A percentile compares a stretch with the other conserved stretches of the same genome.
Conservation (phyloP, 2,329 filamentous ascomycete genomes). For the Trematosphaeria pertusa region DNA sequence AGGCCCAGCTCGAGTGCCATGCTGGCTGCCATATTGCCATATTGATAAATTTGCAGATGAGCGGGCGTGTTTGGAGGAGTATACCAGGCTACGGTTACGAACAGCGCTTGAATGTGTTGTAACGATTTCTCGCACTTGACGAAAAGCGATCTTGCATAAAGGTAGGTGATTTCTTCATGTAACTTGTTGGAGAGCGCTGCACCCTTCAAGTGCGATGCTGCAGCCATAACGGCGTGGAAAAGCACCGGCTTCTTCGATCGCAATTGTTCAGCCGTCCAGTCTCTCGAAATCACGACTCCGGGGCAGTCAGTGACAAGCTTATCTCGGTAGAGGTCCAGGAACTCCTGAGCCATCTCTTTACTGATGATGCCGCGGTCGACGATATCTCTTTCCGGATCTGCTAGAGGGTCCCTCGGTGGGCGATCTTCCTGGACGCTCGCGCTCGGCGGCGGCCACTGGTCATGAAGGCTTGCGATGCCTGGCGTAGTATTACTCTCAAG, state of each 20-base stretch:
- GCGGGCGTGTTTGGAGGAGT: slow-evolving; percentile 41
- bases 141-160: slow-evolving; percentile 42
- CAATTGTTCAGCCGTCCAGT: slow-evolving; percentile 41
- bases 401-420: slow-evolving; percentile 29
- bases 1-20: slow-evolving; percentile 47
- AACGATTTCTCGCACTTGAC: slow-evolving; percentile 47
- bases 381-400: slow-evolving; percentile 38
- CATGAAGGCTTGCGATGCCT: slow-evolving; percentile 1
- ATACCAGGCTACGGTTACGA: slow-evolving; percentile 43
- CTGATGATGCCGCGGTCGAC: slow-evolving; percentile 43
- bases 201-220: slow-evolving; percentile 42
- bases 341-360: slow-evolving; percentile 34
- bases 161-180: slow-evolving; percentile 42
- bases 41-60: slow-evolving; percentile 44
- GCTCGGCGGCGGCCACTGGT: not conserved
- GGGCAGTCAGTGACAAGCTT: slow-evolving; percentile 39
- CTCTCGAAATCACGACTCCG: slow-evolving; percentile 35
- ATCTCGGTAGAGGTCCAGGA: slow-evolving; percentile 40
- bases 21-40: slow-evolving; percentile 43
- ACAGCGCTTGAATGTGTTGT: slow-evolving; percentile 44
- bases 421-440: not conserved
- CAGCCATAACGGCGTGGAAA: slow-evolving; percentile 47
- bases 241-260: slow-evolving; percentile 40
- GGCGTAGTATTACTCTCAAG: slow-evolving; percentile 19
- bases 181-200: slow-evolving; percentile 38